Evolutionary conservation across 2,329 filamentous ascomycete species (phyloP).

Genomic region (Daldinia eschscholtzii): DNA sequence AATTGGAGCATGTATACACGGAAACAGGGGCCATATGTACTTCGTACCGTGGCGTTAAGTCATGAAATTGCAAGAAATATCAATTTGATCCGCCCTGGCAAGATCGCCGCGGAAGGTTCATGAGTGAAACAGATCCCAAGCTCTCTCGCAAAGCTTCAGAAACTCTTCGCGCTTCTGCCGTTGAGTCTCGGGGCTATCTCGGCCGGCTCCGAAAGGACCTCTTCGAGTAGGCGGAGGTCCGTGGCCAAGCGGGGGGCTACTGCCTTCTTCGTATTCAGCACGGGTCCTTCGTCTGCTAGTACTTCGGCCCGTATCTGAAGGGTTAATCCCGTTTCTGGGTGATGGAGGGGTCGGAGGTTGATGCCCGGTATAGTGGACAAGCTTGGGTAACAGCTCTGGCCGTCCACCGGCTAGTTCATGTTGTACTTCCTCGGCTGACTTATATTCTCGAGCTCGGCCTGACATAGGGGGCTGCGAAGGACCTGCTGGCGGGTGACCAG

Average conservation of each 20-base stretch:
- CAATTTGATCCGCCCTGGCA: constrained; percentile 31
- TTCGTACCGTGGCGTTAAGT: constrained; percentile 42
- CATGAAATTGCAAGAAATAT: constrained; percentile 39
- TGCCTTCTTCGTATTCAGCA: constrained; percentile 94
- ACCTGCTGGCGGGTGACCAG: constrained; percentile 74
- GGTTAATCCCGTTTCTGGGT: constrained; percentile 68
- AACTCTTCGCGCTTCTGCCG: constrained; percentile 94
- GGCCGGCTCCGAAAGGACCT: constrained; percentile 82
- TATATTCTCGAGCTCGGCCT: constrained; percentile 84
- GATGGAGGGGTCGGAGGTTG: constrained; percentile 94
- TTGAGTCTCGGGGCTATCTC: constrained; percentile 86
- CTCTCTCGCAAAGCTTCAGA: constrained; percentile 83
- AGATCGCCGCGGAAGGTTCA: constrained; percentile 57
- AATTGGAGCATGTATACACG: constrained; percentile 38
- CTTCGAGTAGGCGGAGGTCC: constrained; percentile 72
- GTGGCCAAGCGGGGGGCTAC: constrained; percentile 81
- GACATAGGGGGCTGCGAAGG: constrained; percentile 65
- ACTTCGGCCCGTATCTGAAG: constrained; percentile 67
- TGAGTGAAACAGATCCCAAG: constrained; percentile 98
- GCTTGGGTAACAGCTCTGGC: constrained; percentile 89
- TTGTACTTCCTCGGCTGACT: constrained; percentile 95
- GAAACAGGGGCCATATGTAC: constrained; percentile 34
- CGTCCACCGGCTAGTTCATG: constrained; percentile 91
- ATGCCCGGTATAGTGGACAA: constrained; percentile 95
- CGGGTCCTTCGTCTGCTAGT: constrained; percentile 80